Evolutionary conservation across 129 eudicot species (phyloP).

Genomic region (Flaveria robusta): DNA sequence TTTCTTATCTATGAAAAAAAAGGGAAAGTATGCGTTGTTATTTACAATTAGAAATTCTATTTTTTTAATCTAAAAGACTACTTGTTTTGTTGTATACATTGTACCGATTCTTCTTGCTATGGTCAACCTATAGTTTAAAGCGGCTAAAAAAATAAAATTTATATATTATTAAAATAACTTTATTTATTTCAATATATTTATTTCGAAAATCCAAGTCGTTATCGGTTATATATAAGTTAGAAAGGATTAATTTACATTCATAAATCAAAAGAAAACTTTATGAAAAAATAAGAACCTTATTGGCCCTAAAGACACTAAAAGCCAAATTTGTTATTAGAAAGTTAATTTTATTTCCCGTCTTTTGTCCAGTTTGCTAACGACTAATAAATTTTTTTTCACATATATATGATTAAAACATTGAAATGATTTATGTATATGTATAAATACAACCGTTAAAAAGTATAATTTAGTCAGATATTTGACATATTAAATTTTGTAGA

Average conservation of each 20-base stretch:
- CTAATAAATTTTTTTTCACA: no score
- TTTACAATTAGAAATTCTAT: not conserved
- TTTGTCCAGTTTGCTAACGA: no score
- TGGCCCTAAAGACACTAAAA: not conserved
- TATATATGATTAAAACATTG: no score
- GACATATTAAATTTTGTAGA: no score
- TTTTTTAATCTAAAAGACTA: not conserved
- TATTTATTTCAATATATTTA: no score
- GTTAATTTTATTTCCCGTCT: not conserved
- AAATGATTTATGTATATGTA: no score
- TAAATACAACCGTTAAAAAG: no score
- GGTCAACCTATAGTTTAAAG: slow-evolving; percentile 24
- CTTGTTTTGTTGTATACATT: slow-evolving; percentile 9
- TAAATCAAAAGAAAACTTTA: no score
- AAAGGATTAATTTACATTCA: not conserved
- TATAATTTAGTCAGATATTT: no score
- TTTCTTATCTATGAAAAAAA: no score
- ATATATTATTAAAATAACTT: not conserved
- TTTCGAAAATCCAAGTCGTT: not conserved
- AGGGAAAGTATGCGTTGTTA: not conserved
- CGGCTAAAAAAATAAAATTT: not conserved
- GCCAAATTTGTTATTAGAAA: not conserved
- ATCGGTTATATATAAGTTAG: not conserved
- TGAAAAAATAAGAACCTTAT: not conserved
- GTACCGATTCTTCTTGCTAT: slow-evolving; percentile 12